A percentile compares a stretch with the other conserved stretches of the same genome.
These are phyloP conservation scores for Fusarium musae DNA, from an alignment of 2,329 filamentous ascomycete genomes.

Conservation along the genomic window DNA sequence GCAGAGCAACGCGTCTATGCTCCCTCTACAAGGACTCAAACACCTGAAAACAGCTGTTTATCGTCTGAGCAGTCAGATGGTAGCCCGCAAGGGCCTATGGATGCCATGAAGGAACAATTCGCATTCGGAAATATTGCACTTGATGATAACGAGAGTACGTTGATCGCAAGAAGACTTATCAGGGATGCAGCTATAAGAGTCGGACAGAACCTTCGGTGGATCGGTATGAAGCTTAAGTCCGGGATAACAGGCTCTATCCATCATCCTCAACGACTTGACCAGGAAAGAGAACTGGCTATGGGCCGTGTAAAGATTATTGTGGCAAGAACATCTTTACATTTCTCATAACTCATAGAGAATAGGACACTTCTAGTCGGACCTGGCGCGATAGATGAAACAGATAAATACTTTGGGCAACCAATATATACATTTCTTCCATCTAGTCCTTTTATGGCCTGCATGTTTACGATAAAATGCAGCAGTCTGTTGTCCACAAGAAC, in stretches of 20 bases:
- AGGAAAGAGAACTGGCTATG: background rate
- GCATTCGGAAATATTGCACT: background rate
- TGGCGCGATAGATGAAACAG: no score
- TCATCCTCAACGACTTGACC: background rate
- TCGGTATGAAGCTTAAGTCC: background rate
- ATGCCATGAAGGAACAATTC: background rate
- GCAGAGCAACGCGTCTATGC: background rate
- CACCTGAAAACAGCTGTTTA: background rate
- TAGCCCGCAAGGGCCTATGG: rapidly evolving
- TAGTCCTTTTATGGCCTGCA: rapidly evolving
- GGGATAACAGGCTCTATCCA: background rate
- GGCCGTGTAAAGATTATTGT: background rate
- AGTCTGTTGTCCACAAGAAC: no score
- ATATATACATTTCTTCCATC: no score
- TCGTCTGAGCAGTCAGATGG: rapidly evolving
- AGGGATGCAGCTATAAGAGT: background rate
- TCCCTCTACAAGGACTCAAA: rapidly evolving
- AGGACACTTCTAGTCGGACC: no score
- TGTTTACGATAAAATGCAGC: no score
- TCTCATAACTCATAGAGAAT: no score
- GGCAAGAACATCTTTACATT: background rate
- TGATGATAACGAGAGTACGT: rapidly evolving
- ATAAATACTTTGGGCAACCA: no score
- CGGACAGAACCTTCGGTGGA: background rate
- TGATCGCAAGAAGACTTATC: background rate